Base-by-base conservation (phyloP, 768 basidiomycete genomes). In the Paxillus involutus region DNA sequence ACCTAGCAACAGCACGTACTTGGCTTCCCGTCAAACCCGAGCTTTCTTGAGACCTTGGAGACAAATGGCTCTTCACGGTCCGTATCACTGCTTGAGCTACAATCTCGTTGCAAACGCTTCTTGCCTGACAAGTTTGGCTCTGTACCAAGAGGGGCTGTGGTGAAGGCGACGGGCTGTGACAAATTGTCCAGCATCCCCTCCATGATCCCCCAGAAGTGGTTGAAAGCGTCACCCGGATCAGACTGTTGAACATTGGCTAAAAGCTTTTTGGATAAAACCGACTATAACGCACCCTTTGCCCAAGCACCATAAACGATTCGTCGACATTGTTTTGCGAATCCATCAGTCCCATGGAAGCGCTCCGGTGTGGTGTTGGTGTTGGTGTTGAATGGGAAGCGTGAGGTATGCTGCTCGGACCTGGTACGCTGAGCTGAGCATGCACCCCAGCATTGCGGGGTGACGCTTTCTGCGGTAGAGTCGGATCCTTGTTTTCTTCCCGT, bases 281-380 rank as follows among this genome's bases (percentile, higher is more conserved):
- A 32, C 41, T 9, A 45, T 51, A 16, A 54, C 75, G 62, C 63
- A 90, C 88, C 60, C 84, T 80, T 66, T 91, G 90, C 16, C 89
- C 89, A 3, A 93, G 75, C 2, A 94, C 77, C 91, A 94, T 91
- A 62, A 93, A 94, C 0, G 91, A 93, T 65, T 93, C 91, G 44
- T 92, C 91, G 1, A 89, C 88, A 2, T 85, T 81, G 56, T 82
- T 81, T 64, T 79, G 75, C 29, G 81, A 80, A 56, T 88, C 78
- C 51, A 74, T 69, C 76, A 66, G 39, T 52, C 66, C 57, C 55
- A 65, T 44, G 19, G 70, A 63, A 11, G 73, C 47, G 21, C 65
- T 72, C 16, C 77, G 74, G 10, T 78, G 77, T 4, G 80, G 75
- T 30, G 81, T 80, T 16, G 80, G 75, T 3, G 75, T 77, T 1